Evolutionary conservation across 2,329 filamentous ascomycete species (phyloP), one percentile per base, ranked within the genome.

Genomic region (Beauveria varroae): DNA sequence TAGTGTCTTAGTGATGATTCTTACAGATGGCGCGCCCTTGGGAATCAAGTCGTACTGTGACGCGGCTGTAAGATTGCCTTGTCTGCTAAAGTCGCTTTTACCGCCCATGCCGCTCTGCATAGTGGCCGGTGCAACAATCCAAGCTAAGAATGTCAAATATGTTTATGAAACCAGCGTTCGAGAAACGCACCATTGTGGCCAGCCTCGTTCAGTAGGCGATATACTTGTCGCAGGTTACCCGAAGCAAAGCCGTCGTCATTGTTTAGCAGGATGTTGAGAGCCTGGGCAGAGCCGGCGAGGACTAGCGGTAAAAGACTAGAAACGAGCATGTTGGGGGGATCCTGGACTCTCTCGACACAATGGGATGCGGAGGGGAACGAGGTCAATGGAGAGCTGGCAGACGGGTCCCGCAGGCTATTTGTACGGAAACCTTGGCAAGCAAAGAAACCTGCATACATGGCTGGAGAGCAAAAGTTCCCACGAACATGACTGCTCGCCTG

Each of bases 191-290:
- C 69, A 34, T 71, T 65, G 20, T 72, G 70, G 0, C 69, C 68
- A 18, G 67, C 65, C 3, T 66, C 64, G 24, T 70, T 72, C 9
- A 72, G 62, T 6, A 71, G 62, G 7, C 69, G 68, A 44, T 72
- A 71, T 10, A 67, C 61, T 57, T 72, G 69, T 3, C 70, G 66
- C 40, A 72, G 56, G 24, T 72, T 72, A 4, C 61, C 68, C 2
- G 70, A 72, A 4, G 66, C 69, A 3, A 72, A 72, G 2, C 70
- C 68, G 52, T 72, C 70, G 7, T 72, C 69, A 40, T 72, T 72
- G 16, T 67, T 71, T 0, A 72, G 47, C 14, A 72, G 57, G 51
- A 72, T 71, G 18, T 72, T 72, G 24, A 72, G 57, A 5, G 65
- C 68, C 3, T 67, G 65, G 64, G 63, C 1, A 53, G 61, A 62